phyloP scores from a whole-genome alignment of 2,329 filamentous ascomycete species.

The Aspergillus sp. region DNA sequence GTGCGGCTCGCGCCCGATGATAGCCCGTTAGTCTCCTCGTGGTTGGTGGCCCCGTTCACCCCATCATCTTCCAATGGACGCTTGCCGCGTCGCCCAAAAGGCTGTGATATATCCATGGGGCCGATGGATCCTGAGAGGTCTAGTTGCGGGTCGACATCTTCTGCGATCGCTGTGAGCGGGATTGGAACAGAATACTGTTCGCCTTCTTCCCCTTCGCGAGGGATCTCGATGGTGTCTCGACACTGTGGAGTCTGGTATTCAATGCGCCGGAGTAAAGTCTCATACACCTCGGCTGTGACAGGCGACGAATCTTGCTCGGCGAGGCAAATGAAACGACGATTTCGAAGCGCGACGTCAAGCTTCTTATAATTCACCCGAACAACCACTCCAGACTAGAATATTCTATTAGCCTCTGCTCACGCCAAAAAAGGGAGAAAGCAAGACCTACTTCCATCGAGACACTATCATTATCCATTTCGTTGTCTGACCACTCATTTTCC shows the following conservation, averaged over 20 bases:
- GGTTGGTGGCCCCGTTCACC: conserved; percentile 38
- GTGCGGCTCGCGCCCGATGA: conserved; percentile 18
- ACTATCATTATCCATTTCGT: conserved; percentile 26
- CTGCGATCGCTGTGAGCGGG: conserved; percentile 25
- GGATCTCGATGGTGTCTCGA: conserved; percentile 38
- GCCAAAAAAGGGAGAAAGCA: not conserved
- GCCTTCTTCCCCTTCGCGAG: conserved; percentile 35
- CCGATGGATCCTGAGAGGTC: conserved; percentile 31
- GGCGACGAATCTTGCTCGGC: conserved; percentile 63
- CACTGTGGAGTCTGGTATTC: conserved; percentile 63
- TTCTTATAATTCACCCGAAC: conserved; percentile 80
- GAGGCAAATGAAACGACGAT: conserved; percentile 64
- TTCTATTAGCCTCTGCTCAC: conserved; percentile 9
- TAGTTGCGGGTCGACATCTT: conserved; percentile 30
- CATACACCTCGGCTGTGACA: conserved; percentile 70
- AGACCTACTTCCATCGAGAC: conserved; percentile 32
- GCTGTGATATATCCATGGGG: conserved; percentile 20
- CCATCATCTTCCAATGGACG: conserved; percentile 20
- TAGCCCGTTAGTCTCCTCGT: conserved; percentile 37
- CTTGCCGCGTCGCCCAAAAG: conserved; percentile 23
- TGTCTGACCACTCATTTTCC: conserved; percentile 32
- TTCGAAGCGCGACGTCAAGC: conserved; percentile 72
- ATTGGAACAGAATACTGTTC: conserved; percentile 32
- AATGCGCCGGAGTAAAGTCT: conserved; percentile 60
- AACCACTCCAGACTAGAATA: conserved; percentile 58